Conservation (phyloP, 192 early-diverging fungal genomes). For the Coemansia sp. region DNA sequence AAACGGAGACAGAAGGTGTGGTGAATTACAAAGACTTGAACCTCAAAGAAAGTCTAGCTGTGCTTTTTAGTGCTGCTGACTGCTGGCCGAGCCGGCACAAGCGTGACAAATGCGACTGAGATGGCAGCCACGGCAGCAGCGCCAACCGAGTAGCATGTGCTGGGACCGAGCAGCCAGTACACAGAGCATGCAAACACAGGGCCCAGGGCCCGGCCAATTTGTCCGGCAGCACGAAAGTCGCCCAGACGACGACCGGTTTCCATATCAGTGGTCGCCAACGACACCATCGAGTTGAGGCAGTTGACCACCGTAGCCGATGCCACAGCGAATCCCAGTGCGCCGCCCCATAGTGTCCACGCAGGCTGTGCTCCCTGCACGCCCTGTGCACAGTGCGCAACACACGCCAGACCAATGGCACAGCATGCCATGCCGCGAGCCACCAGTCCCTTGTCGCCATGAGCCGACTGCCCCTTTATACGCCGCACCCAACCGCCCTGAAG, state of each 20-base stretch:
- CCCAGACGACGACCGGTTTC: constrained; percentile 77
- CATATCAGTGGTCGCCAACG: constrained; percentile 23
- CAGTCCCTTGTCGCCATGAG: constrained; percentile 33
- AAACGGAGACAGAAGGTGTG: not conserved
- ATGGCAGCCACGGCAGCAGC: constrained; percentile 55
- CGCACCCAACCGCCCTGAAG: constrained; percentile 95
- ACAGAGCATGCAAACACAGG: constrained; percentile 82
- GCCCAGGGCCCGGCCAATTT: constrained; percentile 87
- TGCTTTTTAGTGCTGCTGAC: not conserved
- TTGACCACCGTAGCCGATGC: constrained; percentile 96
- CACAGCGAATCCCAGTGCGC: constrained; percentile 82
- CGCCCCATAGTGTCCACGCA: constrained; percentile 67
- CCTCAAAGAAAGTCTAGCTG: not conserved
- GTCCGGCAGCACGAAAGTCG: constrained; percentile 81
- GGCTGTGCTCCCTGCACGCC: constrained; percentile 30
- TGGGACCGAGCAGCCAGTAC: constrained; percentile 81
- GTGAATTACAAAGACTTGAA: too few relatives aligned
- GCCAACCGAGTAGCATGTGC: constrained; percentile 62
- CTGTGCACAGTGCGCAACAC: constrained; percentile 6
- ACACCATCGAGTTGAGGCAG: constrained; percentile 69
- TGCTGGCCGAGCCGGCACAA: constrained; percentile 11
- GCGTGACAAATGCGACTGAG: constrained; percentile 23
- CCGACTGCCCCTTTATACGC: constrained; percentile 62
- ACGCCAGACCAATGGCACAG: constrained; percentile 8
- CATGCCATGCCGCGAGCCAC: constrained; percentile 48